These are phyloP conservation scores for Phytophthora constricta DNA, from an alignment of 352 stramenopile species.

Conservation along the genomic window DNA sequence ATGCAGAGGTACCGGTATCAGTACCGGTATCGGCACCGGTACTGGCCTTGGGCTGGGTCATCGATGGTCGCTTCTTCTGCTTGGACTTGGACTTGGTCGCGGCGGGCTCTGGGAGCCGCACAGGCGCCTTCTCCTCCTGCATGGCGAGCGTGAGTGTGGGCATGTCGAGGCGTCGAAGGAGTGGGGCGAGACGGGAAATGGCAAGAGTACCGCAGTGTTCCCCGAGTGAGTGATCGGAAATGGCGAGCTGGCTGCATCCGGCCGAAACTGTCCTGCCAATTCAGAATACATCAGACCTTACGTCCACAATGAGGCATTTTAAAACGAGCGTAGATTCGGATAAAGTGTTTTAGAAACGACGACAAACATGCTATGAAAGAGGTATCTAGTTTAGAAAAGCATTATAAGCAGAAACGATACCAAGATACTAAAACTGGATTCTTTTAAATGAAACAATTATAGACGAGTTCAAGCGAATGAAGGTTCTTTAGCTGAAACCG, in stretches of 20 bases:
- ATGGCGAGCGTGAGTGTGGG: conserved; percentile 26
- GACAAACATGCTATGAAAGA: too few species aligned
- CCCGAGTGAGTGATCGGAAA: neutral
- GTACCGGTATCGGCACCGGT: neutral
- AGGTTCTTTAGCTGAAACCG: neutral
- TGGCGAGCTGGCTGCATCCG: neutral
- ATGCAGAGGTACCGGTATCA: neutral
- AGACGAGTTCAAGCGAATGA: neutral
- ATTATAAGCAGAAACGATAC: too few species aligned
- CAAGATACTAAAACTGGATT: too few species aligned
- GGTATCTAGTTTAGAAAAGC: too few species aligned
- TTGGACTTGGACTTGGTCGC: neutral
- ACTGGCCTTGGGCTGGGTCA: neutral
- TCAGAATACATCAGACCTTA: too few species aligned
- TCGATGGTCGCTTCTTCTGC: conserved; percentile 3
- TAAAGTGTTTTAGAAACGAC: too few species aligned
- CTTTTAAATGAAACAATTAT: neutral
- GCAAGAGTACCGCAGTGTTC: neutral
- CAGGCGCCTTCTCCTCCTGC: conserved; percentile 17
- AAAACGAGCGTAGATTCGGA: too few species aligned
- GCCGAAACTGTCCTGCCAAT: too few species aligned
- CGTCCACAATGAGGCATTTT: too few species aligned
- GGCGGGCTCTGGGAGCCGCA: neutral
- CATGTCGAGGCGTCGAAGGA: conserved; percentile 8
- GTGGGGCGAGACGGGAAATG: neutral